Evolutionary conservation across 2,329 filamentous ascomycete species (phyloP).

Genomic region (Aspergillus niger): DNA sequence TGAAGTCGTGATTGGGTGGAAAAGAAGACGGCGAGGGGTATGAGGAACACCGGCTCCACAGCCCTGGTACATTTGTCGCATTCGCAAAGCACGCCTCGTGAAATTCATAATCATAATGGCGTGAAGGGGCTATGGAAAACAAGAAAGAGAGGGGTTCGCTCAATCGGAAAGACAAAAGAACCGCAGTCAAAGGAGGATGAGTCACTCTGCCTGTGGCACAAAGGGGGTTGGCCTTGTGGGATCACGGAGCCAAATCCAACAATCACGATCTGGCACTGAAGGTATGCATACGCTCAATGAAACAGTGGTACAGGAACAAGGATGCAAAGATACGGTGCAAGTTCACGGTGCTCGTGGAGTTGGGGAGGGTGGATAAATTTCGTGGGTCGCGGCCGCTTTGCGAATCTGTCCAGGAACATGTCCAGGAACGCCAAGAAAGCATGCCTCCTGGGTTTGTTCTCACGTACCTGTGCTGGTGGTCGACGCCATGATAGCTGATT

Average conservation of each 20-base stretch:
- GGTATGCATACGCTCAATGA: not conserved
- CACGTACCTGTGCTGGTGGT: not conserved
- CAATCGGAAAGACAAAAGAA: not conserved
- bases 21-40: not conserved
- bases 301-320: conserved; percentile 3
- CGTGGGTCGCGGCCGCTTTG: not conserved
- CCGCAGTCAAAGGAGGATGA: not conserved
- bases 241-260: not conserved
- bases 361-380: not conserved
- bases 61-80: not conserved
- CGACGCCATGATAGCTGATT: not conserved
- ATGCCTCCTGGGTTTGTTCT: not conserved
- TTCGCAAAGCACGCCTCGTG: conserved; percentile 24
- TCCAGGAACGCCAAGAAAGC: conserved; percentile 12
- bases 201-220: not conserved
- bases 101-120: conserved; percentile 27
- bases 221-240: not conserved
- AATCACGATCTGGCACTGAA: not conserved
- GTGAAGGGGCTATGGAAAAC: not conserved
- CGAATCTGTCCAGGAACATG: conserved; percentile 3
- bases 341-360: not conserved
- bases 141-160: too few species aligned
- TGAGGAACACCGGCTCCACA: not conserved
- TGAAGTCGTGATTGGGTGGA: not conserved
- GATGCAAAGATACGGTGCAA: not conserved